These are phyloP conservation scores for Silene vulgaris DNA, from an alignment of 179 eudicot genomes.

Conservation along the genomic window DNA sequence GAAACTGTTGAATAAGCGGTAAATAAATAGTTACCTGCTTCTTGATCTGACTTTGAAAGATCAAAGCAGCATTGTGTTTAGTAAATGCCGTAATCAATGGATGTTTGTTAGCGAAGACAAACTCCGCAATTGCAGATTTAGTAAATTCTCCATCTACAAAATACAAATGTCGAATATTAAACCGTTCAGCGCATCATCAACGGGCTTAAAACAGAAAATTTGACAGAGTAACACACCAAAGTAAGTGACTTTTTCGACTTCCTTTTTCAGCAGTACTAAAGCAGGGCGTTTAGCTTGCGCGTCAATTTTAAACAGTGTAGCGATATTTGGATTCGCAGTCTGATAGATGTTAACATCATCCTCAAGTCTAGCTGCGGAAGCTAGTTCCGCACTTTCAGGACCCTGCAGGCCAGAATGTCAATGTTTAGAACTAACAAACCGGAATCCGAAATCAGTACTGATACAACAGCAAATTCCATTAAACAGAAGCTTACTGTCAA, in stretches of 20 bases:
- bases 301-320: conserved; percentile 63
- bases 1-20: no score
- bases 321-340: conserved; percentile 62
- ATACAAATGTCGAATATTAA: no score
- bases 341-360: conserved; percentile 85
- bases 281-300: conserved; percentile 61
- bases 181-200: no score
- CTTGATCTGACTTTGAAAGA: conserved; percentile 68
- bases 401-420: conserved; percentile 41
- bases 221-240: conserved; percentile 46
- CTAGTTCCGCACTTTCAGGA: conserved; percentile 59
- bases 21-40: conserved; percentile 51
- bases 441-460: no score
- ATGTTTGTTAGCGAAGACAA: conserved; percentile 63
- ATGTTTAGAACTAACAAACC: neutral
- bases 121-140: conserved; percentile 60
- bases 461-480: no score
- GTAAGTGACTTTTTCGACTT: conserved; percentile 53
- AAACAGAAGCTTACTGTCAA: conserved; percentile 28
- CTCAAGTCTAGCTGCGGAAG: conserved; percentile 66
- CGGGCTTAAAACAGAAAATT: no score
- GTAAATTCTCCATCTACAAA: conserved; percentile 61
- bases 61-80: conserved; percentile 56
- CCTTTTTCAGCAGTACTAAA: conserved; percentile 74
- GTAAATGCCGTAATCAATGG: conserved; percentile 65